Percentiles rank a stretch among this genome's conserved stretches.
These are phyloP conservation scores for Aspergillus funiculosus DNA, from an alignment of 495 filamentous ascomycete genomes.

Conservation along the genomic window DNA sequence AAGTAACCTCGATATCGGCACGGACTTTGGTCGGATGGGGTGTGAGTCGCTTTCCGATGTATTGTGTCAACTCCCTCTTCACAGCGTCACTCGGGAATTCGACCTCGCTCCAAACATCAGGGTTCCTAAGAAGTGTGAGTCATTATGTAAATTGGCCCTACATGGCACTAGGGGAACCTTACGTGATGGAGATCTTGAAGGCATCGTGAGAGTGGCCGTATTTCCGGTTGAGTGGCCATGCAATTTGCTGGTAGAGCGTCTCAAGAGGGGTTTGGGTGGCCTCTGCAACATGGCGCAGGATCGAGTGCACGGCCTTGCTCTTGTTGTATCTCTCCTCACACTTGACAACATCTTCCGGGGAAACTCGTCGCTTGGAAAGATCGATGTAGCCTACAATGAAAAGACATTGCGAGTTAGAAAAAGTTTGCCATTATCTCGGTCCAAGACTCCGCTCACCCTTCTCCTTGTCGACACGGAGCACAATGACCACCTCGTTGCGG, in stretches of 20 bases:
- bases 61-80: slow-evolving; percentile 77
- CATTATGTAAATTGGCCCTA: not conserved
- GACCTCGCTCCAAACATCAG: slow-evolving; percentile 90
- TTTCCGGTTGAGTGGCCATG: slow-evolving; percentile 95
- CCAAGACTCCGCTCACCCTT: slow-evolving; percentile 58
- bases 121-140: slow-evolving; percentile 56
- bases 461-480: slow-evolving; percentile 97
- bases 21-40: slow-evolving; percentile 97
- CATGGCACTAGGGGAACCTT: slow-evolving; percentile 26
- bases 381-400: slow-evolving; percentile 76
- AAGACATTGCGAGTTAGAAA: slow-evolving; percentile 26
- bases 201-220: slow-evolving; percentile 96
- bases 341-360: slow-evolving; percentile 93
- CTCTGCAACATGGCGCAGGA: slow-evolving; percentile 96
- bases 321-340: slow-evolving; percentile 99
- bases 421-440: not conserved
- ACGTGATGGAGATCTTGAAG: slow-evolving; percentile 99
- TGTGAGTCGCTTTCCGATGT: slow-evolving; percentile 93
- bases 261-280: slow-evolving; percentile 92
- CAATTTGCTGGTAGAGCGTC: slow-evolving; percentile 85
- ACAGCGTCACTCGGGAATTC: slow-evolving; percentile 82
- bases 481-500: slow-evolving; percentile 95
- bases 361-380: slow-evolving; percentile 95
- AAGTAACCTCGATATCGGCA: slow-evolving; percentile 95
- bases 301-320: slow-evolving; percentile 97